Evolutionary conservation across 148 eudicot genomes (phyloP).

Genomic region (Polygonum aviculare): DNA sequence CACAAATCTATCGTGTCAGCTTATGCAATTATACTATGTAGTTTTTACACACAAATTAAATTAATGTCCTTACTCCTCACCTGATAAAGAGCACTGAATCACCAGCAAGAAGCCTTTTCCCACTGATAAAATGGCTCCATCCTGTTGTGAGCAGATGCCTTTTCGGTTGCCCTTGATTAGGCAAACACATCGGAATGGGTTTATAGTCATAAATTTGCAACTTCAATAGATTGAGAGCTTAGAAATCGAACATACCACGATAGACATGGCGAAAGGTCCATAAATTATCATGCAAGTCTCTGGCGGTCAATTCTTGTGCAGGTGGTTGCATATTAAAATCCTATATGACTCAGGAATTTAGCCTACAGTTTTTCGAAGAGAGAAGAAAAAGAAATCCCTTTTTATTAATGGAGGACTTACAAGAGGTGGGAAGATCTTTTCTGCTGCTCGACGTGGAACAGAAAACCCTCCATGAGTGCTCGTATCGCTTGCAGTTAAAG

Average conservation of each 20-base stretch:
- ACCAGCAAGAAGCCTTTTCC: slow-evolving; percentile 88
- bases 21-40: not conserved
- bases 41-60: not conserved
- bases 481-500: slow-evolving; percentile 97
- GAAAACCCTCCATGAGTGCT: slow-evolving; percentile 99
- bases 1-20: slow-evolving; percentile 6
- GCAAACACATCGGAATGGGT: not conserved
- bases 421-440: slow-evolving; percentile 85
- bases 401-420: slow-evolving; percentile 31
- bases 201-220: not conserved
- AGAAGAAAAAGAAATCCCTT: not conserved
- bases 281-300: slow-evolving; percentile 78
- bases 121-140: slow-evolving; percentile 95
- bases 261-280: slow-evolving; percentile 98
- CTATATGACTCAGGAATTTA: slow-evolving; percentile 23
- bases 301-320: slow-evolving; percentile 87
- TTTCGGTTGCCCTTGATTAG: slow-evolving; percentile 82
- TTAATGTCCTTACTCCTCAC: slow-evolving; percentile 23
- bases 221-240: not conserved
- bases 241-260: slow-evolving; percentile 54
- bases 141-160: slow-evolving; percentile 94
- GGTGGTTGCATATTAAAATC: slow-evolving; percentile 96
- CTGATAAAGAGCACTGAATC: slow-evolving; percentile 92
- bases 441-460: slow-evolving; percentile 97
- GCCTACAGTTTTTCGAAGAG: slow-evolving; percentile 11